A percentile compares a stretch with the other conserved stretches of the same genome.
phyloP scores from a whole-genome alignment of 176 grass and related monocot species.

The Oryza longistaminata region DNA sequence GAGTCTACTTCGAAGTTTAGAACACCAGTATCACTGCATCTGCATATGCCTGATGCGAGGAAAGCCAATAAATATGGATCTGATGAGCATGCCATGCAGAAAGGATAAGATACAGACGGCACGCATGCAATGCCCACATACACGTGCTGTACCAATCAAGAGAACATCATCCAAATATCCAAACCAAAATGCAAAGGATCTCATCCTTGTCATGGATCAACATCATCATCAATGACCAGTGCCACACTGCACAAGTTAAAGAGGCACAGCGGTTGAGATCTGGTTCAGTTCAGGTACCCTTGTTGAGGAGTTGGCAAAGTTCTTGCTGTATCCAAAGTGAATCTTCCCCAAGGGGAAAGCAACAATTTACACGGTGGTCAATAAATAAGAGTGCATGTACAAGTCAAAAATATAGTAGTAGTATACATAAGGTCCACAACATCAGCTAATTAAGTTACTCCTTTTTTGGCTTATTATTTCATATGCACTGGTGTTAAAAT shows the following conservation, averaged over 20 bases:
- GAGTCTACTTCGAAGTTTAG: too few relatives aligned
- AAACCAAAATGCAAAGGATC: background rate
- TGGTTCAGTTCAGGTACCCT: background rate
- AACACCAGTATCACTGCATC: background rate
- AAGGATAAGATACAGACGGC: background rate
- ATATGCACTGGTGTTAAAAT: slow-evolving; percentile 48
- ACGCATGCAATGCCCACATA: background rate
- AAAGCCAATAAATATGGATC: background rate
- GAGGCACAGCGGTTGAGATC: background rate
- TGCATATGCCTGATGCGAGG: background rate
- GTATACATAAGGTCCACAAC: slow-evolving; percentile 24
- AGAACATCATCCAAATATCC: background rate
- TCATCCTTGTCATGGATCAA: background rate
- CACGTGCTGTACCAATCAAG: background rate
- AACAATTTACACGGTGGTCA: slow-evolving; percentile 2
- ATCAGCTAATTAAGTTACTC: slow-evolving; percentile 42
- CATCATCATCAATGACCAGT: background rate
- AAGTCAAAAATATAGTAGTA: slow-evolving; percentile 35
- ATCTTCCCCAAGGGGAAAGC: background rate
- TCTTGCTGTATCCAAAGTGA: background rate
- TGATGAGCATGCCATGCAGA: background rate
- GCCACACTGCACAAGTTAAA: background rate
- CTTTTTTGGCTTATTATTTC: slow-evolving; percentile 41
- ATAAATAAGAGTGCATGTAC: slow-evolving; percentile 19
- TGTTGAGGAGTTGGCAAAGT: background rate